These are phyloP conservation scores for Jamesozyma jinghongensis DNA, from an alignment of 805 yeast species.

Conservation along the genomic window DNA sequence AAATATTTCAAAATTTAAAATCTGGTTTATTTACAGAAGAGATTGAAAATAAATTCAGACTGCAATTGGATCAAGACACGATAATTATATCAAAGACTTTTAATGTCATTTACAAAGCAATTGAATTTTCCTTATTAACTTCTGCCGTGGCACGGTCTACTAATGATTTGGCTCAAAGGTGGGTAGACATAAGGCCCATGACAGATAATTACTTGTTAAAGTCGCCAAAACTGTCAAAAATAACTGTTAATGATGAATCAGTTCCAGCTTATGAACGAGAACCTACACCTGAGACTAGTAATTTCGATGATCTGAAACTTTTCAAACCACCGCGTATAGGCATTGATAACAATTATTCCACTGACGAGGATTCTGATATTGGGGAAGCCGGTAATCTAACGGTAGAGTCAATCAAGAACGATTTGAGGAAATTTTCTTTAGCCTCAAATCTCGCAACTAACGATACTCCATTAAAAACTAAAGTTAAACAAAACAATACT, in stretches of 20 bases:
- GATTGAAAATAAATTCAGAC: slow-evolving; percentile 22
- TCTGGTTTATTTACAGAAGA: slow-evolving; percentile 7
- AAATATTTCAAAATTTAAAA: slow-evolving; percentile 7
- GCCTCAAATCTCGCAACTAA: slow-evolving; percentile 2
- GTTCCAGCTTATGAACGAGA: no score
- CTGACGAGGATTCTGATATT: slow-evolving; percentile 15
- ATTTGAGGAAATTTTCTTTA: slow-evolving; percentile 9
- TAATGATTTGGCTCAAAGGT: slow-evolving; percentile 30
- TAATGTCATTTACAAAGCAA: slow-evolving; percentile 31
- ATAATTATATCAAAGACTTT: slow-evolving; percentile 35
- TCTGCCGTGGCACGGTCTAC: slow-evolving; percentile 30
- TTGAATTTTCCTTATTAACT: slow-evolving; percentile 35
- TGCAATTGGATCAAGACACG: slow-evolving; percentile 31
- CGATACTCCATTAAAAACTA: neutral
- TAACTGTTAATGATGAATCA: no score
- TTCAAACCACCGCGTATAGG: slow-evolving; percentile 3
- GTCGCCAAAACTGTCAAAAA: neutral
- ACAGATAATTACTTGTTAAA: slow-evolving; percentile 10
- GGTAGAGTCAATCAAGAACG: slow-evolving; percentile 8
- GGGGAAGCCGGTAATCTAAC: slow-evolving; percentile 10
- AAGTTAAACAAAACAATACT: neutral
- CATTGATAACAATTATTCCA: slow-evolving; percentile 3
- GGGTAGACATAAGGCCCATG: slow-evolving; percentile 25
- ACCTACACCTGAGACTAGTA: no score
- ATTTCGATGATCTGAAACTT: neutral